Evolutionary conservation across 1,139 yeast species (phyloP).

Genomic region (Yamadazyma blattariae): DNA sequence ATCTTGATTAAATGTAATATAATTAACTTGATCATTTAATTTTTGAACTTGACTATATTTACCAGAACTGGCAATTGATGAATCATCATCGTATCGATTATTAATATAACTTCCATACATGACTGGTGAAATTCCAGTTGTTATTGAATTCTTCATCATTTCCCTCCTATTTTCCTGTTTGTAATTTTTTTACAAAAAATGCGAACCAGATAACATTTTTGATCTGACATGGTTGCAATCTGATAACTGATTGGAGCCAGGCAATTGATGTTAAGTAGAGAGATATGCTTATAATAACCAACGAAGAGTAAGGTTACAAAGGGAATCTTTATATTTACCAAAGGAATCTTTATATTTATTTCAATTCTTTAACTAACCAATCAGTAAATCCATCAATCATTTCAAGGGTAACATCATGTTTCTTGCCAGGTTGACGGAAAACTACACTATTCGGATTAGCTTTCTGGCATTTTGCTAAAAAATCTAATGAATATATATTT

Average conservation of each 20-base stretch:
- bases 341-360: neutral
- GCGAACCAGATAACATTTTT: neutral
- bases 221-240: too few relatives aligned
- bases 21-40: slow-evolving; percentile 37
- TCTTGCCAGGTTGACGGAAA: slow-evolving; percentile 29
- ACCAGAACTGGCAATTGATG: slow-evolving; percentile 15
- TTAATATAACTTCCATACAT: slow-evolving; percentile 10
- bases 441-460: slow-evolving; percentile 24
- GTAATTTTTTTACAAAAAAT: neutral
- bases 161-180: slow-evolving; percentile 4
- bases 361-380: slow-evolving; percentile 24
- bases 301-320: too few relatives aligned
- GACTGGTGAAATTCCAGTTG: slow-evolving; percentile 15
- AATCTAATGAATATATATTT: slow-evolving; percentile 27
- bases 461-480: slow-evolving; percentile 32
- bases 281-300: too few relatives aligned
- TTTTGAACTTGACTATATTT: slow-evolving; percentile 10
- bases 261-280: too few relatives aligned
- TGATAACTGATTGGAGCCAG: too few relatives aligned
- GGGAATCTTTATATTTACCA: too few relatives aligned
- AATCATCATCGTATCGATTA: slow-evolving; percentile 12
- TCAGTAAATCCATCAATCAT: slow-evolving; percentile 34
- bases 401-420: slow-evolving; percentile 34
- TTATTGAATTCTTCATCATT: slow-evolving; percentile 18
- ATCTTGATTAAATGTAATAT: slow-evolving; percentile 85